These are phyloP conservation scores for Hypoxylon lienhwacheense DNA, from an alignment of 495 filamentous ascomycete genomes.

Conservation along the genomic window DNA sequence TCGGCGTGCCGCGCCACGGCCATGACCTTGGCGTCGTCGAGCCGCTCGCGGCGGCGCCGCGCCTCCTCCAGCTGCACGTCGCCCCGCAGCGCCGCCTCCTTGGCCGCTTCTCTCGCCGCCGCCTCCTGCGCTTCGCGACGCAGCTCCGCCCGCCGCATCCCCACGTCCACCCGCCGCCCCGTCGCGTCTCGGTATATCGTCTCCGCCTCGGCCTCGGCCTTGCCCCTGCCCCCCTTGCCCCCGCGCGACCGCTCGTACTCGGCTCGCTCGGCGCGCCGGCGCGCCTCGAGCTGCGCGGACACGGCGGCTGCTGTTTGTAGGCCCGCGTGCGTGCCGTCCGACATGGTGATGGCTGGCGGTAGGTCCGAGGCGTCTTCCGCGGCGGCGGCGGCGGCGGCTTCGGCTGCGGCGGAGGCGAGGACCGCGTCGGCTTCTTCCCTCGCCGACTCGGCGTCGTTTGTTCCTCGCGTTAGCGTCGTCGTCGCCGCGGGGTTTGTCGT, in stretches of 20 bases:
- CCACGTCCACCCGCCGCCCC: conserved; percentile 86
- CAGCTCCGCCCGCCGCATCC: conserved; percentile 85
- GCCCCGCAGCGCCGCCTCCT: conserved; percentile 69
- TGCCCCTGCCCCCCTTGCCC: background rate
- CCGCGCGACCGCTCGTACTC: conserved; percentile 43
- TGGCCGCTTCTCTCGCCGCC: conserved; percentile 60
- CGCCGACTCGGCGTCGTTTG: conserved; percentile 52
- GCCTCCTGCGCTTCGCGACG: conserved; percentile 73
- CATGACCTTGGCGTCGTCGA: conserved; percentile 80
- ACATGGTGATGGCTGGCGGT: conserved; percentile 66
- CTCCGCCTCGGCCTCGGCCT: conserved; percentile 65
- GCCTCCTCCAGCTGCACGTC: conserved; percentile 75
- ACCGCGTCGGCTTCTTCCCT: conserved; percentile 77
- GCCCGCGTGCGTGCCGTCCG: conserved; percentile 81
- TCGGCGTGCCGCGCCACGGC: conserved; percentile 75
- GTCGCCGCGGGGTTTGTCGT: conserved; percentile 44
- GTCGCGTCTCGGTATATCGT: conserved; percentile 94
- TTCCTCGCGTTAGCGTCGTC: background rate
- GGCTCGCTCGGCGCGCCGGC: conserved; percentile 52
- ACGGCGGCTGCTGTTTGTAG: conserved; percentile 82
- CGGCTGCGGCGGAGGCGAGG: conserved; percentile 70
- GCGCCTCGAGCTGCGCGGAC: conserved; percentile 66
- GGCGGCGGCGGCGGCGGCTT: conserved; percentile 55
- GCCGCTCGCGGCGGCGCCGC: conserved; percentile 54
- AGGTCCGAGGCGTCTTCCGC: conserved; percentile 32